These are phyloP conservation scores for Ceratocystis ficicola DNA, from an alignment of 2,329 filamentous ascomycete genomes.

Conservation along the genomic window DNA sequence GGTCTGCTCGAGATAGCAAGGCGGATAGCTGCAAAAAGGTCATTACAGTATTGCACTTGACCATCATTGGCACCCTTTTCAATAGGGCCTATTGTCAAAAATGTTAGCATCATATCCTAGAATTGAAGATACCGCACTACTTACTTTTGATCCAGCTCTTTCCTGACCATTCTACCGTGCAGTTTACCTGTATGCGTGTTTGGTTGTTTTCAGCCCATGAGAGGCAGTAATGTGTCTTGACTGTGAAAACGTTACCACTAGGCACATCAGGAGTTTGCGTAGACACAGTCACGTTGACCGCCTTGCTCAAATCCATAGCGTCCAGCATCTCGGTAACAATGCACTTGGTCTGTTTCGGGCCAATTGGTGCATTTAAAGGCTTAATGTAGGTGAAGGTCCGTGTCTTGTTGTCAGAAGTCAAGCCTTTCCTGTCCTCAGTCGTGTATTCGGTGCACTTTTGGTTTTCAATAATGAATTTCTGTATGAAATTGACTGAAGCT, in stretches of 20 bases:
- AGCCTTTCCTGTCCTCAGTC: conserved; percentile 70
- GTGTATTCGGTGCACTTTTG: conserved; percentile 84
- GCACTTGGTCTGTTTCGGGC: conserved; percentile 89
- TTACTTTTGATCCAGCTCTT: conserved; percentile 97
- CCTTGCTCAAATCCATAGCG: conserved; percentile 71
- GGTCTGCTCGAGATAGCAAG: conserved; percentile 56
- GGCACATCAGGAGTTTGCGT: conserved; percentile 93
- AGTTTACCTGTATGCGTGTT: conserved; percentile 77
- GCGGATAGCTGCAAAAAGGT: conserved; percentile 63
- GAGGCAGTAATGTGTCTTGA: conserved; percentile 89
- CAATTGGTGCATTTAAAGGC: conserved; percentile 69
- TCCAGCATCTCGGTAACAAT: conserved; percentile 80
- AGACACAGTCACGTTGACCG: conserved; percentile 65
- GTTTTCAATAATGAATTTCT: conserved; percentile 71
- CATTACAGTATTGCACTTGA: conserved; percentile 69
- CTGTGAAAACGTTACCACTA: conserved; percentile 78
- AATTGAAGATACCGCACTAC: conserved; percentile 24
- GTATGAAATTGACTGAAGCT: conserved; percentile 67
- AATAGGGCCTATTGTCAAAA: conserved; percentile 58
- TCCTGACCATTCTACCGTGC: conserved; percentile 86
- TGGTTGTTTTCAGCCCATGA: conserved; percentile 81
- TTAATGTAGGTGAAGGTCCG: conserved; percentile 83
- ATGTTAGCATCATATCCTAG: conserved; percentile 14
- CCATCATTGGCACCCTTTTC: conserved; percentile 92
- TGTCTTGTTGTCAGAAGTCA: conserved; percentile 61